These are phyloP conservation scores for Puccinia triticina DNA, from an alignment of 1,284 basidiomycete species.

Conservation along the genomic window DNA sequence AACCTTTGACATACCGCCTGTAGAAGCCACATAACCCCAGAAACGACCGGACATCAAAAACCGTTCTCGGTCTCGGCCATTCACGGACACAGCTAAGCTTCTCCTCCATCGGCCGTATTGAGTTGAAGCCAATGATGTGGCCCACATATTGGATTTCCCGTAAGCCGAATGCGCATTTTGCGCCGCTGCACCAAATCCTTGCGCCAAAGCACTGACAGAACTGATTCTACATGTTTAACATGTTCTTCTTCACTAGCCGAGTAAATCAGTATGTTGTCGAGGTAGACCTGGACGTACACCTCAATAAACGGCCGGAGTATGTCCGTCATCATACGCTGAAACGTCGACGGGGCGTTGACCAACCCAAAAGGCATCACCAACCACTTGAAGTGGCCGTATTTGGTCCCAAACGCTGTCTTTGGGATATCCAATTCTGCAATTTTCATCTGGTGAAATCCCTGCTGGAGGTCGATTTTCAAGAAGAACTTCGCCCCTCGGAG, in stretches of 20 bases:
- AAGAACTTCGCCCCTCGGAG: not conserved
- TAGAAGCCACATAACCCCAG: too few species aligned
- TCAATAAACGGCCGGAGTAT: constrained; percentile 36
- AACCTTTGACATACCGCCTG: too few species aligned
- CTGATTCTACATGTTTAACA: not conserved
- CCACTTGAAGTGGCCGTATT: not conserved
- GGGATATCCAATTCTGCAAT: not conserved
- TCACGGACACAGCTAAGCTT: too few species aligned
- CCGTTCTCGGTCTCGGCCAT: too few species aligned
- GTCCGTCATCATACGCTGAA: constrained; percentile 52
- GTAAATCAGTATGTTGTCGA: constrained; percentile 53
- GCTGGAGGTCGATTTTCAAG: constrained; percentile 18
- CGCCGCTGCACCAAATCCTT: too few species aligned
- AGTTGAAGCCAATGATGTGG: not conserved
- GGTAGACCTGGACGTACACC: constrained; percentile 34
- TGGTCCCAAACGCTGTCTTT: constrained; percentile 11
- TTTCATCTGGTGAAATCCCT: constrained; percentile 25
- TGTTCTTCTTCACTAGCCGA: constrained; percentile 47
- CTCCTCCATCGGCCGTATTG: not conserved
- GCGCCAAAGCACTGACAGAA: too few species aligned
- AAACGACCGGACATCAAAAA: too few species aligned
- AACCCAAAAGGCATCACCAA: not conserved
- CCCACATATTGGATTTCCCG: not conserved
- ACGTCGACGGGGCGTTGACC: constrained; percentile 52
- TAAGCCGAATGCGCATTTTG: too few species aligned